A percentile compares a stretch with the other conserved stretches of the same genome.
These are phyloP conservation scores for Sistotremastrum niveocremeum DNA, from an alignment of 768 basidiomycete species.

Conservation along the genomic window DNA sequence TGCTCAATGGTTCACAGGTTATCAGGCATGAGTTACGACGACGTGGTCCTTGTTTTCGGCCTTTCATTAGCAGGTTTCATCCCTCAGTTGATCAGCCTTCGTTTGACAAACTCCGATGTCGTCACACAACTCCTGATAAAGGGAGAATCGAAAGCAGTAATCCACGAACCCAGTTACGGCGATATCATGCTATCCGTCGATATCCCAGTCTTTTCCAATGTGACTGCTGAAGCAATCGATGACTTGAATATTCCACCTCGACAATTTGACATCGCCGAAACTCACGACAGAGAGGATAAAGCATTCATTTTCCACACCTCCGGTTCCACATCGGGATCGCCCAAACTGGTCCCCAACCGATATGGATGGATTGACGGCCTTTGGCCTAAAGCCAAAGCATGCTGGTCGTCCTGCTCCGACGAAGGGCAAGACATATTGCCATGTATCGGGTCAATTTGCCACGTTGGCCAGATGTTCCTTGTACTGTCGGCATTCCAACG, in stretches of 20 bases:
- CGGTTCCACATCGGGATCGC: constrained; percentile 74
- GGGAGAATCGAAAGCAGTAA: constrained; percentile 48
- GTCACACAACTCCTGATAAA: constrained; percentile 55
- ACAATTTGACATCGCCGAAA: constrained; percentile 26
- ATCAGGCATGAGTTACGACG: constrained; percentile 55
- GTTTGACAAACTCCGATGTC: constrained; percentile 60
- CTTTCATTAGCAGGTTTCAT: constrained; percentile 65
- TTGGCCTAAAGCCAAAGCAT: constrained; percentile 35
- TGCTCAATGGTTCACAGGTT: constrained; percentile 32
- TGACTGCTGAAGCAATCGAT: constrained; percentile 36
- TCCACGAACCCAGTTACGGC: constrained; percentile 33
- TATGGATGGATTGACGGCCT: constrained; percentile 53
- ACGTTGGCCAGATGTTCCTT: constrained; percentile 69
- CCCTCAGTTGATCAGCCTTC: constrained; percentile 65
- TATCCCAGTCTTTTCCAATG: constrained; percentile 27
- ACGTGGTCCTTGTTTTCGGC: constrained; percentile 62
- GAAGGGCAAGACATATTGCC: too few relatives aligned
- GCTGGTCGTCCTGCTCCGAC: too few relatives aligned
- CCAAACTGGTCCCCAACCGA: constrained; percentile 63
- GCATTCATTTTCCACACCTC: constrained; percentile 70
- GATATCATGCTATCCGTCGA: constrained; percentile 31
- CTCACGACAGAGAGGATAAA: constrained; percentile 25
- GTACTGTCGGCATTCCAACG: constrained; percentile 41
- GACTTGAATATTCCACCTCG: constrained; percentile 25
- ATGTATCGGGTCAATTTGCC: constrained; percentile 48